These are phyloP conservation scores for Globisporangium viniferum DNA, from an alignment of 352 stramenopile species.

Conservation along the genomic window DNA sequence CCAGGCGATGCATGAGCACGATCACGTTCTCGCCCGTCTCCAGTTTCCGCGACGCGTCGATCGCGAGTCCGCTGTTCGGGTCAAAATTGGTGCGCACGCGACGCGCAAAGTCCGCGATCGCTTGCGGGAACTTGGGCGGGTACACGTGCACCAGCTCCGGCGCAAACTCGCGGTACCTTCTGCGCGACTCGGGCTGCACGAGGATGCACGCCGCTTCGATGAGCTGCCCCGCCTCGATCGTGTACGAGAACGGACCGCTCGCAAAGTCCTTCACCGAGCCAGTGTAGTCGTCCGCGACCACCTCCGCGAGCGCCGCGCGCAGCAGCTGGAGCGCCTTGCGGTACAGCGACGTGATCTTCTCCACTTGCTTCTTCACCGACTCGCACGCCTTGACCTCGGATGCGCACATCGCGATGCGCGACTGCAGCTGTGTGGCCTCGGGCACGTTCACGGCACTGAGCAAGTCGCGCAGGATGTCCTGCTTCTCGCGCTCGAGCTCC, in stretches of 20 bases:
- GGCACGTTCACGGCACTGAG: slow-evolving; percentile 41
- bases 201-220: slow-evolving; percentile 55
- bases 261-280: slow-evolving; percentile 68
- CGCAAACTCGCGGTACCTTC: slow-evolving; percentile 60
- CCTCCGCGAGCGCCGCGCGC: slow-evolving; percentile 53
- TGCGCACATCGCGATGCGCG: slow-evolving; percentile 72
- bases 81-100: slow-evolving; percentile 50
- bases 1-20: slow-evolving; percentile 72
- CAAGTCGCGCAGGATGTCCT: slow-evolving; percentile 46
- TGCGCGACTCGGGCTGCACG: slow-evolving; percentile 67
- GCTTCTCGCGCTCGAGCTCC: slow-evolving; percentile 56
- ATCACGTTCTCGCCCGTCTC: slow-evolving; percentile 65
- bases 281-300: slow-evolving; percentile 67
- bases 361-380: slow-evolving; percentile 69
- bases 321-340: slow-evolving; percentile 64
- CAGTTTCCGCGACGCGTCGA: slow-evolving; percentile 61
- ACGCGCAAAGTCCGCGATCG: slow-evolving; percentile 56
- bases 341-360: slow-evolving; percentile 51
- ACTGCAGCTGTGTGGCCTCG: slow-evolving; percentile 60
- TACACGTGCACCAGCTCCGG: slow-evolving; percentile 43
- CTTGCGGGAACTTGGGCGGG: slow-evolving; percentile 61
- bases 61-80: slow-evolving; percentile 45
- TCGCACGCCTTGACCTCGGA: slow-evolving; percentile 69
- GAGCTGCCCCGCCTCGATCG: slow-evolving; percentile 66
- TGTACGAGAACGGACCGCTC: slow-evolving; percentile 56